phyloP scores from a whole-genome alignment of 2,329 filamentous ascomycete genomes.

The Aspergillus intermedius region DNA sequence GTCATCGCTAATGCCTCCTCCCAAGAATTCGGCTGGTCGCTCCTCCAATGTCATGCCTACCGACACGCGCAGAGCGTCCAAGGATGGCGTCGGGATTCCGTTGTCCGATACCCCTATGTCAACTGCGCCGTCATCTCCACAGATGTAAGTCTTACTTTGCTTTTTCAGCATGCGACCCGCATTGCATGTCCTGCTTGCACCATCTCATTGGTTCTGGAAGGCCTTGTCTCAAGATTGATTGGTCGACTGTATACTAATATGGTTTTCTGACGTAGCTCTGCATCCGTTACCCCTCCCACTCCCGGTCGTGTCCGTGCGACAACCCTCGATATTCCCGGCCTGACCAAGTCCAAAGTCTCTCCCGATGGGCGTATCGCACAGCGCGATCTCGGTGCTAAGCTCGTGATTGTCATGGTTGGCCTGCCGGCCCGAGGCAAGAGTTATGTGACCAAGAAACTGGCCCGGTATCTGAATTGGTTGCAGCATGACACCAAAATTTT shows the following conservation, averaged over 20 bases:
- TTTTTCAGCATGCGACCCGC: conserved; percentile 6
- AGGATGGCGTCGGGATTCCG: conserved; percentile 47
- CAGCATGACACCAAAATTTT: conserved; percentile 95
- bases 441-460: conserved; percentile 97
- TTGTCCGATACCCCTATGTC: conserved; percentile 58
- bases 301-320: conserved; percentile 80
- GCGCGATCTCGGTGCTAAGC: conserved; percentile 88
- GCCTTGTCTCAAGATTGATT: background rate
- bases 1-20: conserved; percentile 28
- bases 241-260: background rate
- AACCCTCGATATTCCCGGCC: conserved; percentile 90
- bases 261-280: conserved; percentile 12
- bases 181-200: conserved; percentile 10
- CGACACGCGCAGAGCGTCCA: conserved; percentile 31
- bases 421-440: conserved; percentile 93
- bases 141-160: conserved; percentile 46
- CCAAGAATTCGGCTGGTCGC: conserved; percentile 36
- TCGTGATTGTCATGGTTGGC: conserved; percentile 98
- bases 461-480: conserved; percentile 92
- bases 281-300: conserved; percentile 44
- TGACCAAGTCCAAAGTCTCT: conserved; percentile 91
- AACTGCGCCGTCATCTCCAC: conserved; percentile 57
- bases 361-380: conserved; percentile 91
- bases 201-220: conserved; percentile 1
- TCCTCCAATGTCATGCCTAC: conserved; percentile 36